phyloP scores from a whole-genome alignment of 1,139 yeast species.

The Suhomyces bolitotheri region DNA sequence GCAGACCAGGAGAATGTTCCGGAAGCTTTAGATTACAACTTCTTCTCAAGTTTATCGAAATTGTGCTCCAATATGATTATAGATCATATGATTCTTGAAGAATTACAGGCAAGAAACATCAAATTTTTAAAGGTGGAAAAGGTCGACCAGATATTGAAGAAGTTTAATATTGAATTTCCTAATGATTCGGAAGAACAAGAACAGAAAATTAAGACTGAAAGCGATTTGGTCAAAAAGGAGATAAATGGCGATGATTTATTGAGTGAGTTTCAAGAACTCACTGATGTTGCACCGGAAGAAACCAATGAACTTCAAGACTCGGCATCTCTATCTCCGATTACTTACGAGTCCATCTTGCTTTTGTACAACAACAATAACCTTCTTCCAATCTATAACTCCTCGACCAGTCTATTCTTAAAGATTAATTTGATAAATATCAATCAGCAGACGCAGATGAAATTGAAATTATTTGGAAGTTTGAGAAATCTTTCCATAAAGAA shows the following conservation, averaged over 20 bases:
- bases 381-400: slow-evolving; percentile 38
- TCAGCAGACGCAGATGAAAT: slow-evolving; percentile 26
- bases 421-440: slow-evolving; percentile 28
- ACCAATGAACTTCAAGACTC: background rate
- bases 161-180: slow-evolving; percentile 9
- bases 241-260: background rate
- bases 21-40: slow-evolving; percentile 42
- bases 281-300: background rate
- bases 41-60: slow-evolving; percentile 50
- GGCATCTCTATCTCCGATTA: slow-evolving; percentile 1
- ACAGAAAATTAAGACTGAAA: background rate
- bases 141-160: slow-evolving; percentile 10
- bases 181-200: slow-evolving; percentile 1
- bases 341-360: slow-evolving; percentile 34
- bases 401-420: slow-evolving; percentile 37
- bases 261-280: background rate
- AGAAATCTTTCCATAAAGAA: slow-evolving; percentile 25
- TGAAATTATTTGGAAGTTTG: slow-evolving; percentile 35
- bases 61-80: slow-evolving; percentile 60
- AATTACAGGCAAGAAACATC: slow-evolving; percentile 47
- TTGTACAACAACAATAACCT: slow-evolving; percentile 36
- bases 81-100: slow-evolving; percentile 64
- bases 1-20: slow-evolving; percentile 17
- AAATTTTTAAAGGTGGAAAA: slow-evolving; percentile 31
- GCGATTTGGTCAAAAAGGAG: background rate